Evolutionary conservation across 495 filamentous ascomycete species (phyloP).

Genomic region (Hypoxylon subgilvum): DNA sequence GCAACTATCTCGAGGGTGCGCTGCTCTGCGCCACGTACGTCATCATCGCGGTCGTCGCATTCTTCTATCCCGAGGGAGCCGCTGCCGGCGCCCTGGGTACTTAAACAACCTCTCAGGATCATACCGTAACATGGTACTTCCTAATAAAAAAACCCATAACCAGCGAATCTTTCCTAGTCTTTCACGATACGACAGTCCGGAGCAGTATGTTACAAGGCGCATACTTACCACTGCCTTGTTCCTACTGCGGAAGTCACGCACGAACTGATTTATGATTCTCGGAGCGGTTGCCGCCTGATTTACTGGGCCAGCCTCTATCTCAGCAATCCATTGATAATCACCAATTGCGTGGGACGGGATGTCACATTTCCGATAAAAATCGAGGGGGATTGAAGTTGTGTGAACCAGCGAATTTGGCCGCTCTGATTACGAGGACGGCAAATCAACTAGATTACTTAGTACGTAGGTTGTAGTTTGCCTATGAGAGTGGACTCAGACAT

Average conservation of each 20-base stretch:
- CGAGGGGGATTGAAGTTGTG: background rate
- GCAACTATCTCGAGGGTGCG: conserved; percentile 87
- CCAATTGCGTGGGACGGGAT: background rate
- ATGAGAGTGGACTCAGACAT: background rate
- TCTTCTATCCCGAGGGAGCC: conserved; percentile 64
- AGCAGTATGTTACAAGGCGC: too few relatives aligned
- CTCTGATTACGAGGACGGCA: conserved; percentile 10
- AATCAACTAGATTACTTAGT: too few relatives aligned
- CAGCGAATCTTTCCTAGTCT: too few relatives aligned
- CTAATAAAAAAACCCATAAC: too few relatives aligned
- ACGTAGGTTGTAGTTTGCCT: too few relatives aligned
- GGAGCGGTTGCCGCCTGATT: too few relatives aligned
- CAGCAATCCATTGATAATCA: conserved; percentile 4
- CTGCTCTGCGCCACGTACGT: conserved; percentile 83
- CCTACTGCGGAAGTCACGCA: too few relatives aligned
- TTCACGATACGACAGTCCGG: too few relatives aligned
- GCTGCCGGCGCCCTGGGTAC: conserved; percentile 53
- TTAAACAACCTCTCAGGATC: conserved; percentile 20
- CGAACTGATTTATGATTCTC: too few relatives aligned
- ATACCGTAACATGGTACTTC: too few relatives aligned
- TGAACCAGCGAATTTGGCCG: conserved; percentile 35
- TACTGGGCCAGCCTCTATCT: too few relatives aligned
- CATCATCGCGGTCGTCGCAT: conserved; percentile 72
- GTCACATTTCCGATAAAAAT: background rate
- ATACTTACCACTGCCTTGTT: too few relatives aligned